Conservation (phyloP, 495 filamentous ascomycete genomes). For the Penicillium mononematosum region DNA sequence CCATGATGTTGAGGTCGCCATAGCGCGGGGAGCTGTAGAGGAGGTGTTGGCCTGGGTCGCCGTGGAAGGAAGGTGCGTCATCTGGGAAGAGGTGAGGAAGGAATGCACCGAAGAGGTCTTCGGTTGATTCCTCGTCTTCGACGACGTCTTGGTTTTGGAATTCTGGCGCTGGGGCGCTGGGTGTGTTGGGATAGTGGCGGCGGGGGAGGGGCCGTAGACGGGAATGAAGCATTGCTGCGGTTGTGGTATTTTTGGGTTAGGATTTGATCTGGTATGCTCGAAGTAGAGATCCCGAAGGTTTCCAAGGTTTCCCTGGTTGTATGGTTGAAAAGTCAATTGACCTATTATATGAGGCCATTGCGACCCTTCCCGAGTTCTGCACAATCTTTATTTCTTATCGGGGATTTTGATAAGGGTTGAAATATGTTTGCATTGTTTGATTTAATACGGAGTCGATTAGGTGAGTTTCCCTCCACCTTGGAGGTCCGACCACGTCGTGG, state of each 20-base stretch:
- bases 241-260: not conserved
- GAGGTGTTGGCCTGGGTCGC: slow-evolving; percentile 64
- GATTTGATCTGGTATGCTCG: not conserved
- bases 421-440: slow-evolving; percentile 9
- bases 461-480: not conserved
- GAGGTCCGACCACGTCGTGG: slow-evolving; percentile 10
- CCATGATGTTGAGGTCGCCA: slow-evolving; percentile 48
- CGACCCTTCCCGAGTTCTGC: not conserved
- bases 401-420: not conserved
- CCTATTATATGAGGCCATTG: not conserved
- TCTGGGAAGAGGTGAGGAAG: slow-evolving; percentile 75
- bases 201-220: slow-evolving; percentile 36
- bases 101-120: slow-evolving; percentile 65
- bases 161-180: slow-evolving; percentile 20
- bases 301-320: not conserved
- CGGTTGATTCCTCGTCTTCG: slow-evolving; percentile 36
- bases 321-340: slow-evolving; percentile 2
- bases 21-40: slow-evolving; percentile 64
- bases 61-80: slow-evolving; percentile 70
- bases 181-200: slow-evolving; percentile 13
- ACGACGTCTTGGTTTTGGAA: slow-evolving; percentile 11
- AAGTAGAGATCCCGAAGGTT: not conserved
- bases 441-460: not conserved
- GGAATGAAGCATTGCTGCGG: slow-evolving; percentile 31
- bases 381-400: not conserved